Evolutionary conservation across 2,329 filamentous ascomycete species (phyloP), one percentile per base, ranked within the genome.

Genomic region (Colletotrichum sp.): DNA sequence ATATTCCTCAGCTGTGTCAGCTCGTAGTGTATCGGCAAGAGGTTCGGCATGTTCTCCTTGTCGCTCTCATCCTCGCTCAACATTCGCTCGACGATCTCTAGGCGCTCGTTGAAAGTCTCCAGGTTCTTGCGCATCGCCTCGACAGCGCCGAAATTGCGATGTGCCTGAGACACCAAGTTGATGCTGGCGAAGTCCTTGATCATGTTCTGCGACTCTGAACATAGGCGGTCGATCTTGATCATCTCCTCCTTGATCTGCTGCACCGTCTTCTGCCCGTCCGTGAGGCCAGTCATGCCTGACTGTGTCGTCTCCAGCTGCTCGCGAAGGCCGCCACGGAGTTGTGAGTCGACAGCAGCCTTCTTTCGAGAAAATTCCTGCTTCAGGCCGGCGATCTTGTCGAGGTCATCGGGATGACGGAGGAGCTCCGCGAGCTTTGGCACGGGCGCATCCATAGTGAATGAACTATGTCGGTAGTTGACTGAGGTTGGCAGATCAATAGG

Each of bases 161-260:
- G 97, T 79, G 98, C 97, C 86, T 98, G 95, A 71, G 96, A 96
- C 71, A 98, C 95, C 77, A 95, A 88, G 84, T 98, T 97, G 89
- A 98, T 97, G 82, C 95, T 95, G 44, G 94, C 94, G 85, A 99
- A 99, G 88, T 99, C 97, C 82, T 95, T 93, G 82, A 99, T 98
- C 92, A 98, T 98, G 83, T 95, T 95, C 88, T 99, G 96, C 71
- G 96, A 96, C 86, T 99, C 98, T 78, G 96, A 96, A 87, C 97
- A 99, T 78, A 99, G 92, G 87, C 95, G 96, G 88, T 99, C 97
- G 82, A 99, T 99, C 87, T 96, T 98, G 89, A 98, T 96, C 92
- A 99, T 97, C 88, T 99, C 97, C 79, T 99, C 96, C 85, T 98
- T 98, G 86, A 98, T 98, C 81, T 94, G 92, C 83, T 95, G 94